Percentiles rank a stretch among this genome's conserved stretches.
These are phyloP conservation scores for Balakata baccata DNA, from an alignment of 345 rosid species.

Conservation along the genomic window DNA sequence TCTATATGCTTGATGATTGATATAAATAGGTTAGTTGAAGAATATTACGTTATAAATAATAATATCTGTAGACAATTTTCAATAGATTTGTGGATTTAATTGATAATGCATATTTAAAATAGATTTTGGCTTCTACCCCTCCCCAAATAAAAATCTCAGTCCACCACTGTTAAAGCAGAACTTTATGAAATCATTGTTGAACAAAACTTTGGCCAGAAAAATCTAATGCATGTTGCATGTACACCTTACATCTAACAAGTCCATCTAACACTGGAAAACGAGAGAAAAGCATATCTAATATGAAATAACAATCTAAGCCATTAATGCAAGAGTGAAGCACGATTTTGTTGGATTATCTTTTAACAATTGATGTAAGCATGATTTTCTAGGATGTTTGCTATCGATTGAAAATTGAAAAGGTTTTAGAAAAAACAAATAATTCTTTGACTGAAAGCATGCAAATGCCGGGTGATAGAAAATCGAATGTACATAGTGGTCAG, in stretches of 20 bases:
- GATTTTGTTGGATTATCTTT: not conserved
- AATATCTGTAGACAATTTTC: too few relatives aligned
- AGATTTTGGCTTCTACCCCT: not conserved
- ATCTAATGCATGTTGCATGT: not conserved
- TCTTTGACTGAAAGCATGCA: too few relatives aligned
- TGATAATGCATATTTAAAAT: not conserved
- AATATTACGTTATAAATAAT: too few relatives aligned
- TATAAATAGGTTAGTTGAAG: too few relatives aligned
- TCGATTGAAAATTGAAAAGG: not conserved
- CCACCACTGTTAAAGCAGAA: not conserved
- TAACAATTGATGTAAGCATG: not conserved
- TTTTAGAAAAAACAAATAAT: not conserved
- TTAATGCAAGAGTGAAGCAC: not conserved
- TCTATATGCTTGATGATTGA: not conserved
- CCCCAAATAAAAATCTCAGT: too few relatives aligned
- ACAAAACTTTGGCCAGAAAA: not conserved
- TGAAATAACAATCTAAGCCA: not conserved
- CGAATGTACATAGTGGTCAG: too few relatives aligned
- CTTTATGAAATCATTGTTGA: not conserved
- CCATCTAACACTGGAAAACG: not conserved
- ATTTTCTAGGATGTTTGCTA: not conserved
- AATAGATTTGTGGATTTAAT: not conserved
- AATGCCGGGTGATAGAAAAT: too few relatives aligned
- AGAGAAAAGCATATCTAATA: not conserved
- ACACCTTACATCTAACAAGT: not conserved